Conservation (phyloP, 192 early-diverging fungal species). For the Podila epicladia region DNA sequence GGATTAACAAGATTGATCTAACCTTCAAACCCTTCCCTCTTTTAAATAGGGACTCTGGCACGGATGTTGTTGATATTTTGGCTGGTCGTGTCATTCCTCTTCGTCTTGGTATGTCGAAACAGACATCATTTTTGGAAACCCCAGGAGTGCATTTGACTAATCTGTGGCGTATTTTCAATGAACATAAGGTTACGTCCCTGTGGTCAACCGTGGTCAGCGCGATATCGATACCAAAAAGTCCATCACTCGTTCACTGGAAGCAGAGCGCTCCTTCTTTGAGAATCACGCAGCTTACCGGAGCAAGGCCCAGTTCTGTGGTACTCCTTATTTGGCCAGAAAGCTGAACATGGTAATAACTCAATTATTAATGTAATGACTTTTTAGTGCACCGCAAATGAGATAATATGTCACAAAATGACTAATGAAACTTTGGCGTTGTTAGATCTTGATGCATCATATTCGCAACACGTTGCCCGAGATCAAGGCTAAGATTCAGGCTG, state of each 20-base stretch:
- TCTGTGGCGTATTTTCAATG: background rate
- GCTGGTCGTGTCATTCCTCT: slow-evolving; percentile 97
- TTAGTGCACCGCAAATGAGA: background rate
- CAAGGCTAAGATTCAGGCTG: slow-evolving; percentile 93
- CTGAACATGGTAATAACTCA: slow-evolving; percentile 83
- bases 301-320: slow-evolving; percentile 99
- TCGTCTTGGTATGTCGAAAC: slow-evolving; percentile 72
- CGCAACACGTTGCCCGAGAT: slow-evolving; percentile 98
- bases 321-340: slow-evolving; percentile 95
- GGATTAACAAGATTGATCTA: background rate
- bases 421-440: slow-evolving; percentile 3
- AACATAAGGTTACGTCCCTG: slow-evolving; percentile 92
- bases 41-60: slow-evolving; percentile 82
- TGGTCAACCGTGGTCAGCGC: slow-evolving; percentile 98
- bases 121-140: slow-evolving; percentile 2
- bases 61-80: slow-evolving; percentile 99
- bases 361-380: background rate
- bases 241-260: slow-evolving; percentile 88
- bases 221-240: slow-evolving; percentile 96
- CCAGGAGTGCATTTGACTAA: too few species aligned
- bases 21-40: background rate
- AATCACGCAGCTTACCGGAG: slow-evolving; percentile 92
- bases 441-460: slow-evolving; percentile 99
- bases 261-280: slow-evolving; percentile 93
- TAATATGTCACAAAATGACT: background rate